Conservation (phyloP, 2,329 filamentous ascomycete species). For the Pyrenophora tritici-repentis region DNA sequence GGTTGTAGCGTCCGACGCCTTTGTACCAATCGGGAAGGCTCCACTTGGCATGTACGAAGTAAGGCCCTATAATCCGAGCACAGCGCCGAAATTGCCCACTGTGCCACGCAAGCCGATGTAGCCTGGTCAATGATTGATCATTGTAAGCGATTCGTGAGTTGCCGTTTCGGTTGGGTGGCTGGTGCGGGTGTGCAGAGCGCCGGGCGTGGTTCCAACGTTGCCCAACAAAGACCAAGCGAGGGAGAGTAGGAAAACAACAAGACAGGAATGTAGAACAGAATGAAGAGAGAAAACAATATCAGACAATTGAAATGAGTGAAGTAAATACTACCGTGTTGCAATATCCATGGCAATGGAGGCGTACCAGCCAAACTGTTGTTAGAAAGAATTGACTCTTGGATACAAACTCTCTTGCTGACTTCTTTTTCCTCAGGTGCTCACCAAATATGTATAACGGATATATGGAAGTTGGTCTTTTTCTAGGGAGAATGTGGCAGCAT, state of each 20-base stretch:
- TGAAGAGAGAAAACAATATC: not conserved
- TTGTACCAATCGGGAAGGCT: conserved; percentile 33
- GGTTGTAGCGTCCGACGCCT: conserved; percentile 30
- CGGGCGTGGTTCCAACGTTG: not conserved
- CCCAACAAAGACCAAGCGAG: not conserved
- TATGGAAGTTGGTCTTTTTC: too few relatives aligned
- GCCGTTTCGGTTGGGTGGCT: not conserved
- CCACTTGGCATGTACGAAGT: conserved; percentile 22
- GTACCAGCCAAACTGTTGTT: not conserved
- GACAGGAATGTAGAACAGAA: not conserved
- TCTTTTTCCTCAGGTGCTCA: too few relatives aligned
- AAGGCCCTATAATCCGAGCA: conserved; percentile 14
- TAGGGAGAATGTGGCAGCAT: too few relatives aligned
- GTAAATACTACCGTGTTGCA: not conserved
- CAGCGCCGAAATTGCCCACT: conserved; percentile 21
- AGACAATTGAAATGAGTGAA: not conserved
- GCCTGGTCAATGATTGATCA: not conserved
- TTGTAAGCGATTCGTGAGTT: not conserved
- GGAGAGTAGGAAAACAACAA: not conserved
- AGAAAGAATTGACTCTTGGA: too few relatives aligned
- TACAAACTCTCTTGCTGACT: too few relatives aligned
- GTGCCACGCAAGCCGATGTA: conserved; percentile 14
- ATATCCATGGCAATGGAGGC: too few relatives aligned
- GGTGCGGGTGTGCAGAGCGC: not conserved
- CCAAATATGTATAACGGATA: too few relatives aligned